A percentile compares a stretch with the other conserved stretches of the same genome.
Conservation (phyloP, 2,329 filamentous ascomycete species). For the Paecilomyces formosus region DNA sequence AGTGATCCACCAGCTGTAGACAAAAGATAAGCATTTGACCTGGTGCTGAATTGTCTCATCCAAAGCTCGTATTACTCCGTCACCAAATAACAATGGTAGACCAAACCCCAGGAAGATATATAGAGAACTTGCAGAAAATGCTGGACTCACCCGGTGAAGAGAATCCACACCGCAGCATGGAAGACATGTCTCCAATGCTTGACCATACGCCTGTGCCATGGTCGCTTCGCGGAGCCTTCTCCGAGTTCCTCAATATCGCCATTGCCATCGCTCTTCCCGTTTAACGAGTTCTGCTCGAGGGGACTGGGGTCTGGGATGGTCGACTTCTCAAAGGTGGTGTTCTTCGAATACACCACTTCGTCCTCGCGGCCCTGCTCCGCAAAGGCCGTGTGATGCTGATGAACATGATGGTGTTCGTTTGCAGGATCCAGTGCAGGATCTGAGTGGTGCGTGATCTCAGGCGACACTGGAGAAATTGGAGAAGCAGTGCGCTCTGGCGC, state of each 20-base stretch:
- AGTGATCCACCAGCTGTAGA: slow-evolving; percentile 64
- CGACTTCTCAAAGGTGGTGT: slow-evolving; percentile 33
- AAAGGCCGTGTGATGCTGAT: slow-evolving; percentile 31
- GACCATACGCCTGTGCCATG: slow-evolving; percentile 16
- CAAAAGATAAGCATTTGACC: slow-evolving; percentile 8
- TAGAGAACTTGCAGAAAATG: background rate
- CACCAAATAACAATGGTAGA: background rate
- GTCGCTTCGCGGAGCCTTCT: slow-evolving; percentile 21
- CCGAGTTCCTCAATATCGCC: slow-evolving; percentile 37
- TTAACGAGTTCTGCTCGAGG: slow-evolving; percentile 28
- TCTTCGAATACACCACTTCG: slow-evolving; percentile 44
- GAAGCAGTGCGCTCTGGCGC: background rate
- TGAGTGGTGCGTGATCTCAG: background rate
- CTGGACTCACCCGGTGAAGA: slow-evolving; percentile 47
- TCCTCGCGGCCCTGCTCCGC: slow-evolving; percentile 31
- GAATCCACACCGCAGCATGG: slow-evolving; percentile 41
- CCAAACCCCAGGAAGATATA: background rate
- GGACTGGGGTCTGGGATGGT: slow-evolving; percentile 25
- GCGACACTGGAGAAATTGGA: background rate
- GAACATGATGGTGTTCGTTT: slow-evolving; percentile 32
- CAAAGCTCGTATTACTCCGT: background rate
- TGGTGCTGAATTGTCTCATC: background rate
- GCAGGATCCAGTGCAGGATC: slow-evolving; percentile 31
- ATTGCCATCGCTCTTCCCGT: slow-evolving; percentile 16
- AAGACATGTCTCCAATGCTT: slow-evolving; percentile 28